Evolutionary conservation across 805 yeast genomes (phyloP), one percentile per base, ranked within the genome.

Genomic region (Saturnispora halmiae): DNA sequence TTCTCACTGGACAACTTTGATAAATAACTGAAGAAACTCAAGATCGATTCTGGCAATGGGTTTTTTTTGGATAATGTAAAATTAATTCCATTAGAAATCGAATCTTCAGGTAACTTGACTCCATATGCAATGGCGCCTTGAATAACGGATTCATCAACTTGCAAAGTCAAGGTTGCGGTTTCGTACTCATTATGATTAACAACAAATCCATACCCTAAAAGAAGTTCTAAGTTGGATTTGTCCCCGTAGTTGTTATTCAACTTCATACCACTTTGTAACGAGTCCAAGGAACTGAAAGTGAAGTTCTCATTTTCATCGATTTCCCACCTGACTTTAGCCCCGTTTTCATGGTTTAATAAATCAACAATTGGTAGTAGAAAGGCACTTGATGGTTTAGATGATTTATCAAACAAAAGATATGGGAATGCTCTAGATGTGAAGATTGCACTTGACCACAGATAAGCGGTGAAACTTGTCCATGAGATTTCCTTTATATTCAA

Each of bases 371-470:
- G 96, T n/a, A 79, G 57, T 31, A 87, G 60, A 58, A 87, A 78
- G 6, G 83, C 85, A 45, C 70, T 73, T 30, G 61, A 59, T 1
- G 38, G 34, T n/a, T 47, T 29, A 16, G 57, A 48, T 7, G 58
- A 56, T 11, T 52, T 44, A 15, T 65, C 64, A n/a, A 76, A 48
- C n/a, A 86, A 52, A 30, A 83, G 59, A 37, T 73, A 70, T 1
- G 96, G 96, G 54, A 88, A 88, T 0, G 92, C 82, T 47, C 96
- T 69, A 1, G 95, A 79, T 9, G 77, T 70, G 47, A 83, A 69
- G 11, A 84, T 80, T 34, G 73, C 65, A 31, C 72, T 63, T 0
- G 94, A 76, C 95, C 96, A 88, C 4, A 81, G 53, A 54, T 79
- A 87, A 5, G 76, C 77, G 1, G 75, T 65, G 50, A 82, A 81